phyloP scores from a whole-genome alignment of 2,329 filamentous ascomycete genomes.

The Penicillium griseofulvum region DNA sequence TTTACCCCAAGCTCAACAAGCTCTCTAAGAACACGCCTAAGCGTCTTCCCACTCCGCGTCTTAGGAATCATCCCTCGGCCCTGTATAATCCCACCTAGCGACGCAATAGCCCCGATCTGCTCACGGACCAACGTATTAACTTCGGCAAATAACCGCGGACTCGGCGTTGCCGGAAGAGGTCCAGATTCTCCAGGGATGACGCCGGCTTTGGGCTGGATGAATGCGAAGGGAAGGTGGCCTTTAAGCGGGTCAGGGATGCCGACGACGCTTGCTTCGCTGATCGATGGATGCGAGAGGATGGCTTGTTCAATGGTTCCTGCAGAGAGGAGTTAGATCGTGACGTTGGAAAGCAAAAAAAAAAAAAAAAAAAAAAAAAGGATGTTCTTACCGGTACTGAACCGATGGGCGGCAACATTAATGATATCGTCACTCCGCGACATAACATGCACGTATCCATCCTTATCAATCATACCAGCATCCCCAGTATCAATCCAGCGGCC shows the following conservation, averaged over 20 bases:
- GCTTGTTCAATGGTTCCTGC: slow-evolving; percentile 85
- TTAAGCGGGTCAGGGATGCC: slow-evolving; percentile 83
- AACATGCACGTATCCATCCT: slow-evolving; percentile 64
- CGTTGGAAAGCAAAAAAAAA: neutral
- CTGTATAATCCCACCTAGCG: slow-evolving; percentile 80
- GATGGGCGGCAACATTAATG: slow-evolving; percentile 92
- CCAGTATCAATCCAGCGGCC: slow-evolving; percentile 88
- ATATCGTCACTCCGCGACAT: slow-evolving; percentile 75
- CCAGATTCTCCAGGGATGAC: neutral
- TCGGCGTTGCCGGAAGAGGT: slow-evolving; percentile 34
- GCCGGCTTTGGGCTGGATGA: slow-evolving; percentile 64
- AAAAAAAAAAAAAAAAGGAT: neutral
- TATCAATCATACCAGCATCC: slow-evolving; percentile 82
- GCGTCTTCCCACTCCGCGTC: slow-evolving; percentile 87
- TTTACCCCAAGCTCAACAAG: slow-evolving; percentile 77
- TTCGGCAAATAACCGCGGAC: slow-evolving; percentile 45
- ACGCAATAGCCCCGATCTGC: slow-evolving; percentile 85
- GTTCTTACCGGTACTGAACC: slow-evolving; percentile 74
- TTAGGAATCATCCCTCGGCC: slow-evolving; percentile 86
- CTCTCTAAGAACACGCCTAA: slow-evolving; percentile 77
- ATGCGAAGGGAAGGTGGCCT: slow-evolving; percentile 88
- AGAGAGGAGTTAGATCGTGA: neutral
- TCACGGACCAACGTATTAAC: slow-evolving; percentile 61
- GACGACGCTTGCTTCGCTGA: slow-evolving; percentile 83
- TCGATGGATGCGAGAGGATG: slow-evolving; percentile 72